These are phyloP conservation scores for Calamus simplicifolius DNA, from an alignment of 176 grass and related monocot genomes.

Conservation along the genomic window DNA sequence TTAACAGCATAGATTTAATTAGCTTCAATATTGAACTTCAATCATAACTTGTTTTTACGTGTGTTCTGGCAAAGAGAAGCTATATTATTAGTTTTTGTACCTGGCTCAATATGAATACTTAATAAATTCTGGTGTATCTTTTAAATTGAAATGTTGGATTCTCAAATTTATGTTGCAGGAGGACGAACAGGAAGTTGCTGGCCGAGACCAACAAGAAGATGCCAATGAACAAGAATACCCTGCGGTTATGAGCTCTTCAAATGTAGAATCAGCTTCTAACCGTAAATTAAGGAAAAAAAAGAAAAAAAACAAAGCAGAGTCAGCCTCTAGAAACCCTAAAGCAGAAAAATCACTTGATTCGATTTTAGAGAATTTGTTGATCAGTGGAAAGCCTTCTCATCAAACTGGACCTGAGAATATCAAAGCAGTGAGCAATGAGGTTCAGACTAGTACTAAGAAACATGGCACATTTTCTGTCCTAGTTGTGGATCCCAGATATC, in stretches of 20 bases:
- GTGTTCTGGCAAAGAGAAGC: too few species aligned
- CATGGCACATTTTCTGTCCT: slow-evolving; percentile 36
- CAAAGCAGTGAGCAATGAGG: slow-evolving; percentile 38
- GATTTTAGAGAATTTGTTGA: slow-evolving; percentile 76
- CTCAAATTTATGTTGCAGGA: slow-evolving; percentile 36
- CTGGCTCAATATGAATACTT: not conserved
- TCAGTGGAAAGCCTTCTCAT: slow-evolving; percentile 35
- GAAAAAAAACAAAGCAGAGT: slow-evolving; percentile 64
- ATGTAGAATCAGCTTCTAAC: slow-evolving; percentile 34
- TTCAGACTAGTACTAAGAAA: slow-evolving; percentile 20
- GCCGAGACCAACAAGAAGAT: slow-evolving; percentile 14
- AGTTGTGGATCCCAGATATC: slow-evolving; percentile 69
- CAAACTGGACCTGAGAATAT: slow-evolving; percentile 26
- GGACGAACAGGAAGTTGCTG: slow-evolving; percentile 40
- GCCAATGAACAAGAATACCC: slow-evolving; percentile 26
- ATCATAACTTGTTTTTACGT: too few species aligned
- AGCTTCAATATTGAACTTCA: too few species aligned
- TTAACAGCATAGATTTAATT: too few species aligned
- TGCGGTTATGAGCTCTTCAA: slow-evolving; percentile 24
- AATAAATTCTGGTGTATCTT: too few species aligned
- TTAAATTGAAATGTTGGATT: not conserved
- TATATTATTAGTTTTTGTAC: too few species aligned
- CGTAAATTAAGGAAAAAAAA: slow-evolving; percentile 98
- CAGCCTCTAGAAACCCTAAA: slow-evolving; percentile 17
- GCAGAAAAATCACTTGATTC: slow-evolving; percentile 54